These are phyloP conservation scores for Przewalskia tangutica DNA, from an alignment of 257 asterid genomes.

Conservation along the genomic window DNA sequence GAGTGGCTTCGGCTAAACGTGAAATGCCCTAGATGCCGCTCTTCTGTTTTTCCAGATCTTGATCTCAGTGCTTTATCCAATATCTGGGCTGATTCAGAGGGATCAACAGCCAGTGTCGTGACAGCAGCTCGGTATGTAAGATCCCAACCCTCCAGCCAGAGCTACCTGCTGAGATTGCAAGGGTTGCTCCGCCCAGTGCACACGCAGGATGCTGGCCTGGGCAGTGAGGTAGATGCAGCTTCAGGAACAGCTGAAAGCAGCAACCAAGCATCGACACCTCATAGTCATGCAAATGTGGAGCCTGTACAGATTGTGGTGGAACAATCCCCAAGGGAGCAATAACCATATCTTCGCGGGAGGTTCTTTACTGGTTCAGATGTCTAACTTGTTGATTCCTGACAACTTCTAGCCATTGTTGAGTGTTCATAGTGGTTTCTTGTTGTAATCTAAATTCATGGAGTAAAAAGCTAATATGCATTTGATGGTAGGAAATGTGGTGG, in stretches of 20 bases:
- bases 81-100: conserved; percentile 55
- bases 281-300: conserved; percentile 15
- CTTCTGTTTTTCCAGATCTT: conserved; percentile 90
- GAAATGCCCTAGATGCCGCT: conserved; percentile 95
- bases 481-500: not conserved
- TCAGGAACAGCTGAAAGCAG: conserved; percentile 20
- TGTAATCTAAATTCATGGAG: not conserved
- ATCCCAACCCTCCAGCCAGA: conserved; percentile 68
- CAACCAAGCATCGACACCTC: conserved; percentile 14
- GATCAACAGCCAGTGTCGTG: conserved; percentile 35
- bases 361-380: not conserved
- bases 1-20: conserved; percentile 91
- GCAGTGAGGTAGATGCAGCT: conserved; percentile 15
- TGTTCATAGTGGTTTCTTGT: not conserved
- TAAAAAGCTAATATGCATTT: not conserved
- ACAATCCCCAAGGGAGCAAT: conserved; percentile 20
- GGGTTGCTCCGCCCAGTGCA: conserved; percentile 61
- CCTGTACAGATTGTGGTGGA: conserved; percentile 43
- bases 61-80: conserved; percentile 81
- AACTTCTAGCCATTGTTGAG: not conserved
- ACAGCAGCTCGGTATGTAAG: conserved; percentile 54
- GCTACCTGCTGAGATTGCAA: conserved; percentile 68
- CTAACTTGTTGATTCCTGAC: not conserved
- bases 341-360: not conserved
- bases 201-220: conserved; percentile 27